phyloP scores from a whole-genome alignment of 305 asterid genomes.

The Fraxinus nigra region DNA sequence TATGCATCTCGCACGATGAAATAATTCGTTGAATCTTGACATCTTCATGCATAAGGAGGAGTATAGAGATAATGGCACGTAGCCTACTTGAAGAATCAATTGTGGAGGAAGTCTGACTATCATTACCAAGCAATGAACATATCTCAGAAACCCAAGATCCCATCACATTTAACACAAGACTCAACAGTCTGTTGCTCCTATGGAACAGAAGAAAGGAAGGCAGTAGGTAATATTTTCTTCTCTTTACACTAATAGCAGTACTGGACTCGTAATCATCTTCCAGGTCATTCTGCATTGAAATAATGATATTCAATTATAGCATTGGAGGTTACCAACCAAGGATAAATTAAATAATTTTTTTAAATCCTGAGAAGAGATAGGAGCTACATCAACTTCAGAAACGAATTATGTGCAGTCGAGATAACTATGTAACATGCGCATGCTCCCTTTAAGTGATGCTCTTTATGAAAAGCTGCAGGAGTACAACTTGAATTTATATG shows the following conservation, averaged over 20 bases:
- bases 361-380: conserved; percentile 2
- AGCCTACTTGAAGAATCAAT: conserved; percentile 36
- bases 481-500: not conserved
- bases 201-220: conserved; percentile 66
- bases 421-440: not conserved
- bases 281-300: conserved; percentile 44
- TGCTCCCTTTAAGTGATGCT: not conserved
- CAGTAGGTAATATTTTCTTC: conserved; percentile 54
- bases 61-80: conserved; percentile 39
- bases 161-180: conserved; percentile 47
- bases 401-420: not conserved
- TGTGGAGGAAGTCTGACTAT: conserved; percentile 14
- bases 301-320: conserved; percentile 9
- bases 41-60: conserved; percentile 56
- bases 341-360: not conserved
- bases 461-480: not conserved
- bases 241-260: conserved; percentile 29
- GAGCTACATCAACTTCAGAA: not conserved
- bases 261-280: conserved; percentile 36
- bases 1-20: conserved; percentile 38
- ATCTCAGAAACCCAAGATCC: conserved; percentile 48
- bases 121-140: conserved; percentile 29
- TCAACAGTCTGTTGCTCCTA: conserved; percentile 45
- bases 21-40: conserved; percentile 49
- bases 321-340: conserved; percentile 3